Evolutionary conservation across 2,329 filamentous ascomycete species (phyloP).

Genomic region (Chaetomium globosum): DNA sequence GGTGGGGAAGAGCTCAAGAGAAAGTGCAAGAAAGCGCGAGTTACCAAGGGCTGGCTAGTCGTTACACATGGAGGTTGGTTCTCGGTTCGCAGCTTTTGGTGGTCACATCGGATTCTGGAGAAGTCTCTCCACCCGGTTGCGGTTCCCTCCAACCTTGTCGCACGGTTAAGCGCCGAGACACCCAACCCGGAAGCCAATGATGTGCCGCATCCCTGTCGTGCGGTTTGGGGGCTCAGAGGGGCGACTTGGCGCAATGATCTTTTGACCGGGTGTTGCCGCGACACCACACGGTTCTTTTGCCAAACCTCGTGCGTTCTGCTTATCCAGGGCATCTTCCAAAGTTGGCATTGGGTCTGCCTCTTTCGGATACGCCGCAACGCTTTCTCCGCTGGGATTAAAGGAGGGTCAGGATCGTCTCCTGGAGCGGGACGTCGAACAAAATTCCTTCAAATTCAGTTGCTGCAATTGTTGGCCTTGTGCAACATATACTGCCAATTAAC

Average conservation of each 20-base stretch:
- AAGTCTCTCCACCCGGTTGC: conserved; percentile 12
- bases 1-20: not conserved
- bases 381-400: too few species aligned
- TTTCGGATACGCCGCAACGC: not conserved
- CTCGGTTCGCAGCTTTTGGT: not conserved
- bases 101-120: conserved; percentile 1
- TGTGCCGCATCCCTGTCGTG: conserved; percentile 1
- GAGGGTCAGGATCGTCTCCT: too few species aligned
- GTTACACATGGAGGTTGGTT: not conserved
- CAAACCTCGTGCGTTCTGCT: too few species aligned
- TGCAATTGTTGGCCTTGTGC: not conserved
- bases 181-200: conserved; percentile 20
- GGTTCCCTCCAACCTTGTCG: conserved; percentile 26
- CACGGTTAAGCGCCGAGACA: conserved; percentile 28
- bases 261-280: conserved; percentile 5
- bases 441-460: not conserved
- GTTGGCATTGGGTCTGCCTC: not conserved
- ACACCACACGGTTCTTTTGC: not conserved
- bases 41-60: not conserved
- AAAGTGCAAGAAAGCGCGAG: conserved; percentile 9
- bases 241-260: not conserved
- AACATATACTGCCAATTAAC: not conserved
- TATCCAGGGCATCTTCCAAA: not conserved
- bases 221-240: not conserved
- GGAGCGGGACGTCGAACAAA: too few species aligned